Percentiles rank a stretch among this genome's conserved stretches.
Evolutionary conservation across 306 rosid species (phyloP).

Genomic region (Castanospermum australe): DNA sequence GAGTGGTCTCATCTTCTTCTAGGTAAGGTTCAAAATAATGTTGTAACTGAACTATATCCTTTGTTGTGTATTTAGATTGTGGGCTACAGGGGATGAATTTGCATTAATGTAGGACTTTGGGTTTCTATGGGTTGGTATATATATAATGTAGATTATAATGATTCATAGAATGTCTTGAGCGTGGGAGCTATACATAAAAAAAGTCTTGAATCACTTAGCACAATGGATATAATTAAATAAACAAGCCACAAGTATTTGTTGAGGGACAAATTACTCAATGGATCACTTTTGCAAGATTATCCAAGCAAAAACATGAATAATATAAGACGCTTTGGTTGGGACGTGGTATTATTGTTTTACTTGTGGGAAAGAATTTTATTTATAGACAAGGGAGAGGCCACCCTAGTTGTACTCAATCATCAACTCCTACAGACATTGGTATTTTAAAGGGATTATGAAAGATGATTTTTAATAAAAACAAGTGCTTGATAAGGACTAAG

Average conservation of each 20-base stretch:
- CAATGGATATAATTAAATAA: not conserved
- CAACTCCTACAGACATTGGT: too few species aligned
- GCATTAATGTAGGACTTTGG: not conserved
- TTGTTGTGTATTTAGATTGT: not conserved
- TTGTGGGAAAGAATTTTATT: too few species aligned
- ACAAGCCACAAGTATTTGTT: not conserved
- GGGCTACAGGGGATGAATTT: not conserved
- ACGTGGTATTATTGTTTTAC: constrained; percentile 14
- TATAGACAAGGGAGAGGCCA: too few species aligned
- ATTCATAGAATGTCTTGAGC: not conserved
- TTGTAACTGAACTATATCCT: not conserved
- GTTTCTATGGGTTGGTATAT: not conserved
- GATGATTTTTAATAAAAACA: too few species aligned
- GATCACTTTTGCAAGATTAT: not conserved
- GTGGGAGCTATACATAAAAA: not conserved
- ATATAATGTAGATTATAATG: not conserved
- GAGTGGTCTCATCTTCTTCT: not conserved
- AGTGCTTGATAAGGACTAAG: too few species aligned
- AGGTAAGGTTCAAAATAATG: not conserved
- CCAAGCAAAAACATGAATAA: too few species aligned
- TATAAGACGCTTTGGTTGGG: not conserved
- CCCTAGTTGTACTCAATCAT: too few species aligned
- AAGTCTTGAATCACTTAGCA: not conserved
- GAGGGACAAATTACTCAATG: not conserved
- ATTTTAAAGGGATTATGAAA: too few species aligned